Base-by-base conservation (phyloP, 1,284 basidiomycete species). In the Trichosporon coremiiforme region DNA sequence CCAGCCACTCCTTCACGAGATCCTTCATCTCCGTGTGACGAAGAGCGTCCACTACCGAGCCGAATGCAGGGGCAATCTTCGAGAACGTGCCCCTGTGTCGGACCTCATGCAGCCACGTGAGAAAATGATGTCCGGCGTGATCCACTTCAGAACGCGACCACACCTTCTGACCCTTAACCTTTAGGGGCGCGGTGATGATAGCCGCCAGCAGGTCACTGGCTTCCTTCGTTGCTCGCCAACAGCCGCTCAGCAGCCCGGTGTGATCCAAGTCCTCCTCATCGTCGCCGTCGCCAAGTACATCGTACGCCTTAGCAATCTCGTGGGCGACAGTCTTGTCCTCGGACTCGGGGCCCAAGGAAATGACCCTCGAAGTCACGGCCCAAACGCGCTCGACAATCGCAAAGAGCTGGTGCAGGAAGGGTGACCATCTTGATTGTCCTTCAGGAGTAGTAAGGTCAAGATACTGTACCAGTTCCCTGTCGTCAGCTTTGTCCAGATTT, bases 21-120 rank as follows among this genome's bases (percentile, higher is more conserved):
- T 66, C 67, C 10, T 67, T 66, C 3, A 79, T 63, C 1, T 68
- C 67, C 10, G 65, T 38, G 13, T 68, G 41, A 66, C 76, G 74
- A 53, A 80, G 74, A 0, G 71, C 74, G 6, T 79, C 77, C 9
- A 83, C 77, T 1, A 84, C 70, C 0, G 69, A 66, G 1, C 75
- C 79, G 63, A 83, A 79, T 1, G 80, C 79, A 0, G 66, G 65
- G 1, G 80, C 78, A 36, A 84, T 78, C 64, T 76, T 78, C 0
- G 82, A 79, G 68, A 83, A 84, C 0, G 82, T 83, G 2, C 82
- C 83, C 6, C 81, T 73, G 71, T 84, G 83, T 29, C 82, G 78
- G 60, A 84, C 79, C 70, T 82, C 81, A 60, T 81, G 79, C 71
- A 84, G 69, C 83, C 83, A 84, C 2, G 69, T 70, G 15, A 82